Base-by-base conservation (phyloP, 441 rosid genomes). In the Jatropha multifida region DNA sequence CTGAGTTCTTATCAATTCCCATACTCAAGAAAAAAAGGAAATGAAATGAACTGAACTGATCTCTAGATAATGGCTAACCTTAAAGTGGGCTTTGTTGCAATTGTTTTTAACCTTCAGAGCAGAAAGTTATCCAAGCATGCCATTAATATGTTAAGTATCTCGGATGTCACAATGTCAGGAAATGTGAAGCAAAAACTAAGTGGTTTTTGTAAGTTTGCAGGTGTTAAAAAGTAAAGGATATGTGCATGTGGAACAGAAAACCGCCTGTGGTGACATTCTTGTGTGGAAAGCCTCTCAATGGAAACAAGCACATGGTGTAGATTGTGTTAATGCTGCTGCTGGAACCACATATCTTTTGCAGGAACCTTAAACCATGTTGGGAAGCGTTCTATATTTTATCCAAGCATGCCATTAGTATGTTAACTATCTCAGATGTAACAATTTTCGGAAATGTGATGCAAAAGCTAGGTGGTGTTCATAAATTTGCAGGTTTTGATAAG, bases 171-270 rank as follows among this genome's bases (percentile, higher is more conserved):
- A 4, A 7, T 11, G 4, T 40, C 26, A 26, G 41, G 26, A 23
- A 59, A 27, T 18, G 13, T 20, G 63, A 27, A 26, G 63, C 44
- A 23, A 63, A 20, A 69, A 40, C 62, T 61, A 10, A 48, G 27
- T 46, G 7, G 12, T 15, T 20, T 32, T 61, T 15, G 52, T 5
- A 18, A 62, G 74, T 74, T 54, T 81, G 84, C 87, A 95, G 99
- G 94, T 90, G 64, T 74, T 95, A 80, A 88, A 89, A 79, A 85
- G 81, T 52, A 85, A 76, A 83, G 94, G 93, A 49, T 83, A 59
- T 75, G 83, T 92, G 63, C 79, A 84, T 72, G 97, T 90, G 77
- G 78, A 80, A 85, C 97, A 93, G 80, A 88, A 83, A 37, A 78
- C 68, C 49, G 84, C 88, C 5, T 89, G 85, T 15, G 82, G 83